These are phyloP conservation scores for Emmonsiellopsis sp. DNA, from an alignment of 2,329 filamentous ascomycete species.

Conservation along the genomic window DNA sequence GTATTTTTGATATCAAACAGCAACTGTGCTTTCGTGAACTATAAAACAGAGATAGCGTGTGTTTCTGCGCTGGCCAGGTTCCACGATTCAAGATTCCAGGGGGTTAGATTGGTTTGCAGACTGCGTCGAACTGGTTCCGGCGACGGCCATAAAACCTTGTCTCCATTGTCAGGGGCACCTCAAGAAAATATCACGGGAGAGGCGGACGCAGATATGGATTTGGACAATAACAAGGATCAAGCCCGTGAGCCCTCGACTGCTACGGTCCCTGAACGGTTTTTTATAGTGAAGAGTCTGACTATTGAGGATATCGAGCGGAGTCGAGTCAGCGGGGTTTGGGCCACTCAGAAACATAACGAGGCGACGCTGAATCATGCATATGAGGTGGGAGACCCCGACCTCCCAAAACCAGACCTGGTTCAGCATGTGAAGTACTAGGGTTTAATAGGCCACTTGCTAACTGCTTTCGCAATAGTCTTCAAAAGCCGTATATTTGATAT, in stretches of 20 bases:
- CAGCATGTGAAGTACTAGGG: background rate
- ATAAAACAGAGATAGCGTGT: conserved; percentile 70
- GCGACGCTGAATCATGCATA: conserved; percentile 72
- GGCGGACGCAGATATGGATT: background rate
- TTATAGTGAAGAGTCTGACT: conserved; percentile 87
- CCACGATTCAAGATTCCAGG: conserved; percentile 83
- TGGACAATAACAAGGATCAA: background rate
- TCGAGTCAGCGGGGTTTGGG: conserved; percentile 81
- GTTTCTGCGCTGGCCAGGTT: conserved; percentile 69
- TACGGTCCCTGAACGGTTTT: conserved; percentile 63
- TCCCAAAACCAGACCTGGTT: background rate
- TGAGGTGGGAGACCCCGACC: conserved; percentile 46
- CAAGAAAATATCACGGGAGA: background rate
- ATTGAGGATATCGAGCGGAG: conserved; percentile 83
- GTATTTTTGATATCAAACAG: conserved; percentile 93
- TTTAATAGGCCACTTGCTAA: conserved; percentile 8
- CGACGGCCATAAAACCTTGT: conserved; percentile 46
- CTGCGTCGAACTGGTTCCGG: conserved; percentile 48
- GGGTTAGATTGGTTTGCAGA: conserved; percentile 75
- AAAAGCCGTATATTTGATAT: conserved; percentile 82
- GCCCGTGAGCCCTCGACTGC: conserved; percentile 4
- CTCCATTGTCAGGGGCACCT: conserved; percentile 18
- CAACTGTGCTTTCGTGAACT: conserved; percentile 96
- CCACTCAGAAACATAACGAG: conserved; percentile 91
- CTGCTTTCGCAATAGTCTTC: conserved; percentile 44